Evolutionary conservation across 2,329 filamentous ascomycete genomes (phyloP).

Genomic region (Sporothrix brunneoviolacea): DNA sequence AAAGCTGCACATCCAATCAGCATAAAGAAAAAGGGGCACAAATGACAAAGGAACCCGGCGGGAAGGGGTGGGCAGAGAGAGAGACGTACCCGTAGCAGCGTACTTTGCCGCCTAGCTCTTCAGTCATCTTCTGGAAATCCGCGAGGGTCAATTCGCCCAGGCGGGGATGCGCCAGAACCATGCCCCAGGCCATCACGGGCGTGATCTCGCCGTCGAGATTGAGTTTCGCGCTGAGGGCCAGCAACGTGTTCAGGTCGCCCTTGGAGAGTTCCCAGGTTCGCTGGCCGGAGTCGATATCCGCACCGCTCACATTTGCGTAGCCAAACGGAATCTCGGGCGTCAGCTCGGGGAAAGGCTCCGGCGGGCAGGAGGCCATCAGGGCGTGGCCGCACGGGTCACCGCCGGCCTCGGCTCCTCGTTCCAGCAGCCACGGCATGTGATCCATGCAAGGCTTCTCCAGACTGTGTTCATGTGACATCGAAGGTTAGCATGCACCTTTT

Average conservation of each 20-base stretch:
- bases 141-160: constrained; percentile 57
- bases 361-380: constrained; percentile 86
- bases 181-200: constrained; percentile 90
- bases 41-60: too few relatives aligned
- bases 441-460: constrained; percentile 92
- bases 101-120: constrained; percentile 71
- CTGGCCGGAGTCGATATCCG: constrained; percentile 47
- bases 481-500: constrained; percentile 8
- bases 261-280: constrained; percentile 71
- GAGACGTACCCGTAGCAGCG: constrained; percentile 82
- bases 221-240: constrained; percentile 76
- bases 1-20: constrained; percentile 37
- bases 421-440: constrained; percentile 74
- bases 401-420: constrained; percentile 50
- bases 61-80: too few relatives aligned
- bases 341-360: constrained; percentile 51
- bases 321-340: constrained; percentile 48
- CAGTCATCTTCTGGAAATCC: constrained; percentile 66
- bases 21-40: background rate
- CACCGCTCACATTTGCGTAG: constrained; percentile 33
- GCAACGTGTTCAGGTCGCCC: constrained; percentile 69
- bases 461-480: constrained; percentile 41
- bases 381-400: constrained; percentile 77
- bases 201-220: constrained; percentile 87
- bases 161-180: constrained; percentile 65